phyloP scores from a whole-genome alignment of 805 yeast species.

The Candida nemodendra region DNA sequence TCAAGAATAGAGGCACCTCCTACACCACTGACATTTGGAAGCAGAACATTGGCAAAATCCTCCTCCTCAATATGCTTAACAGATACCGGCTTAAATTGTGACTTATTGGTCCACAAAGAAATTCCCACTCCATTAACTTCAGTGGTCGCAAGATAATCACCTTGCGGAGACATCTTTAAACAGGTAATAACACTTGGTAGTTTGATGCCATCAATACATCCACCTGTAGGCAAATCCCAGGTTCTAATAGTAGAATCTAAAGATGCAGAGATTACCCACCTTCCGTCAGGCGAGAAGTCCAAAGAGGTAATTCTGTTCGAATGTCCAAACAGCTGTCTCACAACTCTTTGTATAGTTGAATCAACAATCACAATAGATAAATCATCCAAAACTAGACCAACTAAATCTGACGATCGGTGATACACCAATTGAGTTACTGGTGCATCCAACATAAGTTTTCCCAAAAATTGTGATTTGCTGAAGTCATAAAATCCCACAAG shows the following conservation, averaged over 20 bases:
- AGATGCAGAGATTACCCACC: constrained; percentile 86
- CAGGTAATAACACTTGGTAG: constrained; percentile 79
- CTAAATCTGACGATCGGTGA: constrained; percentile 78
- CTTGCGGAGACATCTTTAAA: constrained; percentile 78
- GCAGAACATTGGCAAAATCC: constrained; percentile 59
- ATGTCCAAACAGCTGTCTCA: constrained; percentile 89
- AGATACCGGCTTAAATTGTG: constrained; percentile 77
- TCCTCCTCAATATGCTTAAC: constrained; percentile 75
- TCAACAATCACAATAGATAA: constrained; percentile 82
- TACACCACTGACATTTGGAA: constrained; percentile 80
- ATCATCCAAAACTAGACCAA: constrained; percentile 85
- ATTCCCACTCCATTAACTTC: constrained; percentile 91
- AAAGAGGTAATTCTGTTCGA: constrained; percentile 80
- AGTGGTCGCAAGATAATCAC: constrained; percentile 88
- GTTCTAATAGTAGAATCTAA: constrained; percentile 88
- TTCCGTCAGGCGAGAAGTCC: constrained; percentile 92
- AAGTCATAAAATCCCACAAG: constrained; percentile 84
- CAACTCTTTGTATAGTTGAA: constrained; percentile 72
- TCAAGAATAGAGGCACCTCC: constrained; percentile 70
- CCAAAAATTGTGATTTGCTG: constrained; percentile 62
- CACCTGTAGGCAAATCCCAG: constrained; percentile 97
- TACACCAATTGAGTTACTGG: constrained; percentile 77
- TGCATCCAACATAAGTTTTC: constrained; percentile 65
- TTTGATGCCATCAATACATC: constrained; percentile 88
- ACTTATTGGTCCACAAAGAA: constrained; percentile 85